These are phyloP conservation scores for Cystofilobasidium ferigula DNA, from an alignment of 768 basidiomycete genomes.

Conservation along the genomic window DNA sequence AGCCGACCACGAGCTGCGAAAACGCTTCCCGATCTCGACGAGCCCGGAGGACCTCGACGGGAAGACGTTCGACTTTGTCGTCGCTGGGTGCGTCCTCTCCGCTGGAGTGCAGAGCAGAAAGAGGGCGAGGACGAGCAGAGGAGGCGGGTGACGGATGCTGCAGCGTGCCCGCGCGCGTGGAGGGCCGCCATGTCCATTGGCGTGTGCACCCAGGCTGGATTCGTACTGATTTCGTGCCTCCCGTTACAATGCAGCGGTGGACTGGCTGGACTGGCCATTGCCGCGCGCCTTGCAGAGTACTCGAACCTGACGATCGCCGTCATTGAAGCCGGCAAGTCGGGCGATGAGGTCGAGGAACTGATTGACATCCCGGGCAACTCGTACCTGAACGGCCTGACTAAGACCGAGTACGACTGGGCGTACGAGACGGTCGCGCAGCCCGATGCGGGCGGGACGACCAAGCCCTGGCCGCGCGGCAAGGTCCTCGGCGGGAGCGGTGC, in stretches of 20 bases:
- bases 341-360: slow-evolving; percentile 15
- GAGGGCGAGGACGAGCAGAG: too few relatives aligned
- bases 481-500: slow-evolving; percentile 60
- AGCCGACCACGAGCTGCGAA: background rate
- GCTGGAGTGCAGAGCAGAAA: too few relatives aligned
- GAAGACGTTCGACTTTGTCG: slow-evolving; percentile 25
- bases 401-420: slow-evolving; percentile 16
- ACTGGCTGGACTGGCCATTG: slow-evolving; percentile 22
- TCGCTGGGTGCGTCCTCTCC: slow-evolving; percentile 21
- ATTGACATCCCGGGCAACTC: slow-evolving; percentile 26
- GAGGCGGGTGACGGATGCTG: too few relatives aligned
- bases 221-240: too few relatives aligned
- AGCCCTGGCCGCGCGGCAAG: slow-evolving; percentile 43
- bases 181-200: too few relatives aligned
- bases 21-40: slow-evolving; percentile 22
- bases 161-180: too few relatives aligned
- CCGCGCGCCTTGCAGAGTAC: slow-evolving; percentile 20
- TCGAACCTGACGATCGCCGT: slow-evolving; percentile 26
- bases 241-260: slow-evolving; percentile 26
- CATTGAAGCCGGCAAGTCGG: slow-evolving; percentile 23
- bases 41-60: slow-evolving; percentile 13
- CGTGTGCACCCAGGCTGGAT: too few relatives aligned
- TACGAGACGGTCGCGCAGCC: slow-evolving; percentile 32
- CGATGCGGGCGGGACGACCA: slow-evolving; percentile 1
- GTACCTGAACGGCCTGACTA: slow-evolving; percentile 23